phyloP scores from a whole-genome alignment of 2,329 filamentous ascomycete genomes.

The Fusarium brachygibbosum region DNA sequence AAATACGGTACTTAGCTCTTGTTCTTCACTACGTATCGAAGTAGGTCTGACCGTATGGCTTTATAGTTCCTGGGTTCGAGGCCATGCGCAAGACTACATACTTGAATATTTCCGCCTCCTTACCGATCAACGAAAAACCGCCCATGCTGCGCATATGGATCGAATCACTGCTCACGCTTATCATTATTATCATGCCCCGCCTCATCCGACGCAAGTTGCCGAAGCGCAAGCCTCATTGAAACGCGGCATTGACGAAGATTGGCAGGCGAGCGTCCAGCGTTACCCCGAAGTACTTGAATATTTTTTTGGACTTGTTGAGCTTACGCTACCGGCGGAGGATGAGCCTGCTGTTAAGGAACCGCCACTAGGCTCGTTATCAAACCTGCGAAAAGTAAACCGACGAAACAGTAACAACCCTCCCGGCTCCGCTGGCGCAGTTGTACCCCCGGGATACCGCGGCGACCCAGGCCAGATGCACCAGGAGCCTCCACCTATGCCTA shows the following conservation, averaged over 20 bases:
- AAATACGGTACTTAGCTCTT: slow-evolving; percentile 68
- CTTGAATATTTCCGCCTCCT: slow-evolving; percentile 74
- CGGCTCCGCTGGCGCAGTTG: slow-evolving; percentile 40
- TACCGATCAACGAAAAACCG: slow-evolving; percentile 70
- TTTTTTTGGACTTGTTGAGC: slow-evolving; percentile 78
- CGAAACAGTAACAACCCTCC: slow-evolving; percentile 57
- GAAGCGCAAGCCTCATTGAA: slow-evolving; percentile 76
- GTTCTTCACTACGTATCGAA: background rate
- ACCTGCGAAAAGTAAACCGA: slow-evolving; percentile 62
- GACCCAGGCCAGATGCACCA: slow-evolving; percentile 47
- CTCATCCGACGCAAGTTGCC: slow-evolving; percentile 72
- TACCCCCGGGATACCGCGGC: slow-evolving; percentile 46
- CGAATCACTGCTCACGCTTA: slow-evolving; percentile 68
- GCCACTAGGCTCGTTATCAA: slow-evolving; percentile 67
- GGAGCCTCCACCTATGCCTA: slow-evolving; percentile 43
- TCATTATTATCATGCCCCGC: slow-evolving; percentile 69
- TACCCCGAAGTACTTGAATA: slow-evolving; percentile 88
- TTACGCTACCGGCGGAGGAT: slow-evolving; percentile 74
- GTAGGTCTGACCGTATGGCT: slow-evolving; percentile 31
- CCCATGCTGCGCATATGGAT: slow-evolving; percentile 68
- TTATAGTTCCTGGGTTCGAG: slow-evolving; percentile 72
- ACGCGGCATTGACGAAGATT: slow-evolving; percentile 82
- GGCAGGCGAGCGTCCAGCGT: slow-evolving; percentile 79
- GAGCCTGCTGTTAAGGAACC: slow-evolving; percentile 71
- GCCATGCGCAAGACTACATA: slow-evolving; percentile 76